Conservation (phyloP, 441 rosid genomes). For the Populus hybrid region DNA sequence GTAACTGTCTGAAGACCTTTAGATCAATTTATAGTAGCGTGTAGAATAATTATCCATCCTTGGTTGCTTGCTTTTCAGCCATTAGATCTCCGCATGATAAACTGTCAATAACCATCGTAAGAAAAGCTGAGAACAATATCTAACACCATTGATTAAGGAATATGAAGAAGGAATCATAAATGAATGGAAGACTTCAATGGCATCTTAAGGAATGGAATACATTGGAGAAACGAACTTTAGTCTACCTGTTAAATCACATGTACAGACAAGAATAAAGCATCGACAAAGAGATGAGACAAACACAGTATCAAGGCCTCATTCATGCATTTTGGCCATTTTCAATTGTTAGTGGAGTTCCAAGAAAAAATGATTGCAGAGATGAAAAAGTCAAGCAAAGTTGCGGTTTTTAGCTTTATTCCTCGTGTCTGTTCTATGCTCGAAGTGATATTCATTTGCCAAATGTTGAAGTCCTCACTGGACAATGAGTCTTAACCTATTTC, state of each 20-base stretch:
- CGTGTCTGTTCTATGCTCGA: conserved; percentile 11
- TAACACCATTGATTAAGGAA: neutral
- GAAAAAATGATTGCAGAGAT: neutral
- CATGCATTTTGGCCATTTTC: neutral
- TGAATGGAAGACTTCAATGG: neutral
- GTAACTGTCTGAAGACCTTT: neutral
- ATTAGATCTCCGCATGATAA: neutral
- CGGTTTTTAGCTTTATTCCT: conserved; percentile 25
- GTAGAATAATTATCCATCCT: neutral
- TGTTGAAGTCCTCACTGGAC: conserved; percentile 69
- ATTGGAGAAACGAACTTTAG: neutral
- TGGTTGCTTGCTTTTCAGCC: neutral
- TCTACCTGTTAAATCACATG: neutral
- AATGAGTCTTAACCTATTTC: conserved; percentile 93
- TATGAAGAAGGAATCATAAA: neutral
- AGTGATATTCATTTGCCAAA: conserved; percentile 36
- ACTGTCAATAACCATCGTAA: neutral
- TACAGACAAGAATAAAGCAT: neutral
- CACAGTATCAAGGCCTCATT: neutral
- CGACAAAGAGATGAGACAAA: neutral
- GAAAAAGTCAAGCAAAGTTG: conserved; percentile 1
- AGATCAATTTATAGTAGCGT: neutral
- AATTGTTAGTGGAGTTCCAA: neutral
- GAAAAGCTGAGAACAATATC: neutral
- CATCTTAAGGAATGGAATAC: neutral